Evolutionary conservation across 805 yeast genomes (phyloP).

Genomic region (Wickerhamiella alocasiicola): DNA sequence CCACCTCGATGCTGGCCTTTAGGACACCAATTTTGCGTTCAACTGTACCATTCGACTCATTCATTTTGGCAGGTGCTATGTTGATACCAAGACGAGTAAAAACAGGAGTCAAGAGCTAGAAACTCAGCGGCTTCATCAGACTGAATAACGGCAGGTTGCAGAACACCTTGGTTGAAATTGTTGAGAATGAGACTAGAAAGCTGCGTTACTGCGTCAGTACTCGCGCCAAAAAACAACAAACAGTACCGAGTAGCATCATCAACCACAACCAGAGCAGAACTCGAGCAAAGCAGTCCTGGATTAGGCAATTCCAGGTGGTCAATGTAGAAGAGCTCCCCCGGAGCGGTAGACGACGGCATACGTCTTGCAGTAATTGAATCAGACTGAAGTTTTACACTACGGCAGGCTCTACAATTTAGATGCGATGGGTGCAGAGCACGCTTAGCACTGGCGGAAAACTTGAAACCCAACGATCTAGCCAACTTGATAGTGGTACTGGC

Average conservation of each 20-base stretch:
- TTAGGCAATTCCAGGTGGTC: neutral
- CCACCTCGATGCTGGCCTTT: neutral
- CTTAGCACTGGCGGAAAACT: neutral
- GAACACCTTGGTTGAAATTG: neutral
- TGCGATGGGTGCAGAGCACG: neutral
- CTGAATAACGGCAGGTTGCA: neutral
- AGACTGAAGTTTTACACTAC: neutral
- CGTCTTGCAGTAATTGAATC: neutral
- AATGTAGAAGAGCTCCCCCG: neutral
- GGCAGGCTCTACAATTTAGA: neutral
- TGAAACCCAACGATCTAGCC: neutral
- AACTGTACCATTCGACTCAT: neutral
- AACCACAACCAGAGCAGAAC: neutral
- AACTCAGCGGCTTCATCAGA: constrained; percentile 4
- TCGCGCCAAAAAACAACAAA: neutral
- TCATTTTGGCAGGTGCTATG: neutral
- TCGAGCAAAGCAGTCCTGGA: neutral
- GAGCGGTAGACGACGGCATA: neutral
- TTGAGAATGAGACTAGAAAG: neutral
- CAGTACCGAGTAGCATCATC: neutral
- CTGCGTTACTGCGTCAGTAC: neutral
- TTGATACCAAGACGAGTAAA: neutral
- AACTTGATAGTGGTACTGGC: neutral
- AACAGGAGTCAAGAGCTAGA: neutral
- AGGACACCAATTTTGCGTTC: neutral